phyloP scores from a whole-genome alignment of 2,329 filamentous ascomycete genomes.

The Thermothelomyces thermophilus region DNA sequence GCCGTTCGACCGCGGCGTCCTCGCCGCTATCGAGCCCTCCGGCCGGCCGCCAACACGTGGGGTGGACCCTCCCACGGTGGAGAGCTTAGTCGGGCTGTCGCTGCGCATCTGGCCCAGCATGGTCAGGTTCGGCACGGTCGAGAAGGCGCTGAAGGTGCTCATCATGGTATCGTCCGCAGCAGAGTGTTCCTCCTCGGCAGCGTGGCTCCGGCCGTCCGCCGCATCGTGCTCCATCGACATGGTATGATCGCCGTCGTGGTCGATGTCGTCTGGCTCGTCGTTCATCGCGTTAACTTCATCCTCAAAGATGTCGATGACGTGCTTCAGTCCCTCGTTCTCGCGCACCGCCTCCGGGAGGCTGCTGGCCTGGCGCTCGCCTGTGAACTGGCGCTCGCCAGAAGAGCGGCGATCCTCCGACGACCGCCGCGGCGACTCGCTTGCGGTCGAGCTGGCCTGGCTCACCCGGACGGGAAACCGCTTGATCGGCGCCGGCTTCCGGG shows the following conservation, averaged over 20 bases:
- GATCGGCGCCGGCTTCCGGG: constrained; percentile 43
- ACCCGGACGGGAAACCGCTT: constrained; percentile 58
- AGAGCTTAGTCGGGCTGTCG: constrained; percentile 54
- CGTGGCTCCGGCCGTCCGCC: constrained; percentile 7
- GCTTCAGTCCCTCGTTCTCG: constrained; percentile 50
- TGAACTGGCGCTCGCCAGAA: constrained; percentile 27
- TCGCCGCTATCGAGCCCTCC: constrained; percentile 27
- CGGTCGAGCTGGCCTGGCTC: constrained; percentile 29
- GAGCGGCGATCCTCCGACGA: constrained; percentile 12
- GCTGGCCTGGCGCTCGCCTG: constrained; percentile 31
- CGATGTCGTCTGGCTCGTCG: constrained; percentile 21
- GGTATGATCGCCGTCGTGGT: constrained; percentile 22
- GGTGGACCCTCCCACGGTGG: constrained; percentile 34
- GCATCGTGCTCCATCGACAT: constrained; percentile 5
- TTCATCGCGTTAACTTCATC: constrained; percentile 38
- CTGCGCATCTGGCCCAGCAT: constrained; percentile 65
- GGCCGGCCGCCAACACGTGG: constrained; percentile 31
- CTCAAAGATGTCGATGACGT: constrained; percentile 57
- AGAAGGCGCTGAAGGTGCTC: constrained; percentile 85
- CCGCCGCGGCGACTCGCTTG: constrained; percentile 18
- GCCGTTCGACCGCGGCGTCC: constrained; percentile 31
- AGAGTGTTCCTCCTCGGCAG: constrained; percentile 33
- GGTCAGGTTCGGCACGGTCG: constrained; percentile 81
- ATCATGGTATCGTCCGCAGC: constrained; percentile 65
- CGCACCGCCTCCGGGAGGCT: constrained; percentile 47